These are phyloP conservation scores for Phylloporus sp. DNA, from an alignment of 1,284 basidiomycete species.

Conservation along the genomic window DNA sequence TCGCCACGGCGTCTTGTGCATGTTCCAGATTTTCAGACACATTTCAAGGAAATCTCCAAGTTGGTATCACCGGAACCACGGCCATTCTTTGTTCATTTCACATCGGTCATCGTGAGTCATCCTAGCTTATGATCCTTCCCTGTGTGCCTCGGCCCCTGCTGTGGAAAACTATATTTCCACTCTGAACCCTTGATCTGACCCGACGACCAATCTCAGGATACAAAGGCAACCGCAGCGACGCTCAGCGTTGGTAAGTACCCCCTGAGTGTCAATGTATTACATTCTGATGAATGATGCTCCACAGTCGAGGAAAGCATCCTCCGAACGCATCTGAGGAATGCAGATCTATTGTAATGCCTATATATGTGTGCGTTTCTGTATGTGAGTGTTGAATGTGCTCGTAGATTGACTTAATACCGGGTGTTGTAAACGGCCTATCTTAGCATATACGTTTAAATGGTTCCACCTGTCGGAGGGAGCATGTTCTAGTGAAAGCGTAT, in stretches of 20 bases:
- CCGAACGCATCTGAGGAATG: slow-evolving; percentile 36
- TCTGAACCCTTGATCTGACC: neutral
- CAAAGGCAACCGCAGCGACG: slow-evolving; percentile 67
- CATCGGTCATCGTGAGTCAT: slow-evolving; percentile 65
- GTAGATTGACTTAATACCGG: neutral
- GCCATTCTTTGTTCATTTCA: slow-evolving; percentile 72
- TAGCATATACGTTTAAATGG: neutral
- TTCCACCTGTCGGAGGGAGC: neutral
- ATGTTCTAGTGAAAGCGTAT: slow-evolving; percentile 4
- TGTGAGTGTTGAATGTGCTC: slow-evolving; percentile 4
- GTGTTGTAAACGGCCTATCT: neutral
- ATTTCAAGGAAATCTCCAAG: slow-evolving; percentile 67
- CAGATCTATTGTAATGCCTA: slow-evolving; percentile 34
- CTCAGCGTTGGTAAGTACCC: slow-evolving; percentile 56
- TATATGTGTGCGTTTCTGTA: neutral
- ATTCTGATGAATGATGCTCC: neutral
- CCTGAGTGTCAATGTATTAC: neutral
- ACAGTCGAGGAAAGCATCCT: slow-evolving; percentile 43
- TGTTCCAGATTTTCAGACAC: slow-evolving; percentile 61
- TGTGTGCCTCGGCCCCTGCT: slow-evolving; percentile 13
- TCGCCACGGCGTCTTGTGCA: slow-evolving; percentile 17
- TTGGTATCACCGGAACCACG: slow-evolving; percentile 62
- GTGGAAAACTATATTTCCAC: slow-evolving; percentile 1
- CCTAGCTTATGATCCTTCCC: neutral
- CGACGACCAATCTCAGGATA: slow-evolving; percentile 51